These are phyloP conservation scores for Myxozyma nipponensis DNA, from an alignment of 805 yeast species.

Conservation along the genomic window DNA sequence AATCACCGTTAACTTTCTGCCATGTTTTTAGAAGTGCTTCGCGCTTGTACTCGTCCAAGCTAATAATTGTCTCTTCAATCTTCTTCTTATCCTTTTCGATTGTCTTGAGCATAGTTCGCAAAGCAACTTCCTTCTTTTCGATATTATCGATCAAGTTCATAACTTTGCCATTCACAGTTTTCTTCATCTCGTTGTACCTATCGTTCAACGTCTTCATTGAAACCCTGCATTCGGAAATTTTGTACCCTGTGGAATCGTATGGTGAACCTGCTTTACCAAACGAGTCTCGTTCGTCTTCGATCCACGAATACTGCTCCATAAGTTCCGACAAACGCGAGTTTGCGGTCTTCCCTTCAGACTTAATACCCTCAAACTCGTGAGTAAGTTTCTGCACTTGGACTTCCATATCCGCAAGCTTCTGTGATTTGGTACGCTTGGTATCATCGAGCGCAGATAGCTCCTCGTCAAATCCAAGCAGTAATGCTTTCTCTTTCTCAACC, in stretches of 20 bases:
- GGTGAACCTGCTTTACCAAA: conserved; percentile 38
- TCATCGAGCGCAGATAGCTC: conserved; percentile 56
- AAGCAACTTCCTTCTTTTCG: conserved; percentile 75
- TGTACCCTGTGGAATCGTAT: conserved; percentile 36
- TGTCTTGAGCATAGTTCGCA: conserved; percentile 76
- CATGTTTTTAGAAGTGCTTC: conserved; percentile 80
- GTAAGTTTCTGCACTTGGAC: conserved; percentile 31
- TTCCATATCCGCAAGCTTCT: conserved; percentile 31
- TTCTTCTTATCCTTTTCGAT: conserved; percentile 85
- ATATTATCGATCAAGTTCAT: conserved; percentile 90
- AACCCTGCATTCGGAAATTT: conserved; percentile 58
- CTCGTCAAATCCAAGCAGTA: conserved; percentile 65
- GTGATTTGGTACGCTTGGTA: conserved; percentile 29
- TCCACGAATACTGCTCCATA: conserved; percentile 63
- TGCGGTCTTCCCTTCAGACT: conserved; percentile 24
- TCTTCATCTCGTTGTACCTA: conserved; percentile 63
- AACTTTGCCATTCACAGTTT: conserved; percentile 78
- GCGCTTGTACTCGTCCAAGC: conserved; percentile 78
- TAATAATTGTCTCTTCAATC: conserved; percentile 80
- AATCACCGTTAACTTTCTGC: conserved; percentile 80
- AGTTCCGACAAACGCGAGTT: conserved; percentile 44
- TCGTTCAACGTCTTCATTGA: conserved; percentile 55
- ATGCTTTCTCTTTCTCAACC: conserved; percentile 43
- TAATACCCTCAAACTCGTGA: conserved; percentile 34
- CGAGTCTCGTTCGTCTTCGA: conserved; percentile 54